Evolutionary conservation across 257 asterid species (phyloP).

Genomic region (Jasminum sambac): DNA sequence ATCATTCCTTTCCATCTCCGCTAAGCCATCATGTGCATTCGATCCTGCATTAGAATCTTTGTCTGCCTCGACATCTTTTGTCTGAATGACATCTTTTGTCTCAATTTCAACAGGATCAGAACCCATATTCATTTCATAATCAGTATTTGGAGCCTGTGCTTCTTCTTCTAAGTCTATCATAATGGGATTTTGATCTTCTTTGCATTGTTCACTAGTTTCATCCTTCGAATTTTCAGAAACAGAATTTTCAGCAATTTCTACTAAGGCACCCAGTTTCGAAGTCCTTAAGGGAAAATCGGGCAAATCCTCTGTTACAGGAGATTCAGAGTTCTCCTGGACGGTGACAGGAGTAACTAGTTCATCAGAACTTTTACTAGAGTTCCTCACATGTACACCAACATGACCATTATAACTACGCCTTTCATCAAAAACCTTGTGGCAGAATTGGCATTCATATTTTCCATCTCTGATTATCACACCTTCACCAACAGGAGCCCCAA

Average conservation of each 20-base stretch:
- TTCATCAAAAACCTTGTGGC: constrained; percentile 87
- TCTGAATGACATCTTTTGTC: constrained; percentile 34
- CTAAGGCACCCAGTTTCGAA: constrained; percentile 52
- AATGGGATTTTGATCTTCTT: constrained; percentile 31
- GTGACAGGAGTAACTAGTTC: constrained; percentile 37
- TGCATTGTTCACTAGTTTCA: constrained; percentile 35
- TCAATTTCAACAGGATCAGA: constrained; percentile 38
- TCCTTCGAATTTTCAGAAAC: constrained; percentile 35
- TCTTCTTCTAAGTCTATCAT: constrained; percentile 46
- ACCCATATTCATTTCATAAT: constrained; percentile 31
- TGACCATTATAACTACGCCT: constrained; percentile 81
- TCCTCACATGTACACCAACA: constrained; percentile 85
- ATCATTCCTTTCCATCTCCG: constrained; percentile 32
- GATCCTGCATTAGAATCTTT: constrained; percentile 31
- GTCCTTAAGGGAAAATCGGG: constrained; percentile 40
- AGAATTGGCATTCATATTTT: constrained; percentile 85
- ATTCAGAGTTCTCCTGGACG: constrained; percentile 35
- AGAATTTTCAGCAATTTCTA: constrained; percentile 58
- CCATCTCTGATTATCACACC: constrained; percentile 84
- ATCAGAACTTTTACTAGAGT: constrained; percentile 48
- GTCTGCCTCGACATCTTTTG: constrained; percentile 35
- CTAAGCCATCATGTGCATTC: constrained; percentile 35
- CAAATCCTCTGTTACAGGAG: constrained; percentile 38
- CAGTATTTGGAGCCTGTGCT: constrained; percentile 34
- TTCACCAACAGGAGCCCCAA: constrained; percentile 71